These are phyloP conservation scores for Mrakia gelida DNA, from an alignment of 768 basidiomycete genomes.

Conservation along the genomic window DNA sequence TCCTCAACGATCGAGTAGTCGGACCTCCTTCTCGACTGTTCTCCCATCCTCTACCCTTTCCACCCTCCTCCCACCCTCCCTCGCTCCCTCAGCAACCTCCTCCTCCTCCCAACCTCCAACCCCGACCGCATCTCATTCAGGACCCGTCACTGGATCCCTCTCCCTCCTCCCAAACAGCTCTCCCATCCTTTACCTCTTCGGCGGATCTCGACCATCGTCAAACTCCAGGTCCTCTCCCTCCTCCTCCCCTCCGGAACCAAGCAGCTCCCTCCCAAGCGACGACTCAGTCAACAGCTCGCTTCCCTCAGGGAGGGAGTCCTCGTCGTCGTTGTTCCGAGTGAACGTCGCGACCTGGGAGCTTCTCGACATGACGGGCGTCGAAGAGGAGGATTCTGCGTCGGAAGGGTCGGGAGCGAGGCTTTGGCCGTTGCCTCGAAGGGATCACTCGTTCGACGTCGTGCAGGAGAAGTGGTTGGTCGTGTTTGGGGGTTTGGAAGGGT, in stretches of 20 bases:
- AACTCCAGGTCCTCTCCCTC: background rate
- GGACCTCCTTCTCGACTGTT: background rate
- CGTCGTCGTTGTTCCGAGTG: background rate
- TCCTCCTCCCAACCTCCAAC: background rate
- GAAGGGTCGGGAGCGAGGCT: background rate
- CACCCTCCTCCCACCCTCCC: background rate
- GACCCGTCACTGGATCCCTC: background rate
- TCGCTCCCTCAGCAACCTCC: background rate
- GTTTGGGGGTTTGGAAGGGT: background rate
- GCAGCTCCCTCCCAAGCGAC: background rate
- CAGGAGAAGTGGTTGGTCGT: slow-evolving; percentile 2
- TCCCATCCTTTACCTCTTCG: background rate
- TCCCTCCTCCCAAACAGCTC: background rate
- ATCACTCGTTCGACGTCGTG: slow-evolving; percentile 6
- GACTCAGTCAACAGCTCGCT: background rate
- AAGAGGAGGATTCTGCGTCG: background rate
- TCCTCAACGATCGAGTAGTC: slow-evolving; percentile 1
- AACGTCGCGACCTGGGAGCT: background rate
- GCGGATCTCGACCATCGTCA: background rate
- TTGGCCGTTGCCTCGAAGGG: background rate
- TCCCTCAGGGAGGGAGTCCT: background rate
- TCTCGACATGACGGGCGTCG: background rate
- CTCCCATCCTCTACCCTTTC: background rate
- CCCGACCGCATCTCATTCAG: background rate
- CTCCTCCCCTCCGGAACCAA: background rate